A percentile compares a stretch with the other conserved stretches of the same genome.
Conservation (phyloP, 78 protist species). For the Dictyostelium firmibasis region DNA sequence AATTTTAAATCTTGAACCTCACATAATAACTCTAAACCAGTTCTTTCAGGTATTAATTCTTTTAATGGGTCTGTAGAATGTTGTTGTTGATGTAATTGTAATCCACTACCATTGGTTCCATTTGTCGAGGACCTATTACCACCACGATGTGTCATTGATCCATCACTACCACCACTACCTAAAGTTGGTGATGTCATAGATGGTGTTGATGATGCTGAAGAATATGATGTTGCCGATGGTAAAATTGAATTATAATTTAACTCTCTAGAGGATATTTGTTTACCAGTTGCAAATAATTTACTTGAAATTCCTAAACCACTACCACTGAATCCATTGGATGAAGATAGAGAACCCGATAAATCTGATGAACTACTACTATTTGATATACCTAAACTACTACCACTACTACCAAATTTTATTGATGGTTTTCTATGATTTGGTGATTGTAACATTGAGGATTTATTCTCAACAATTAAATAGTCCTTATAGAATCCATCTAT, state of each 20-base stretch:
- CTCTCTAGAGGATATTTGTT: neutral
- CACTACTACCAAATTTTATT: neutral
- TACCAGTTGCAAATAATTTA: slow-evolving; percentile 7
- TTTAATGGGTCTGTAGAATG: slow-evolving; percentile 45
- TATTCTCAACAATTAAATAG: slow-evolving; percentile 46
- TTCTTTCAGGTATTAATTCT: slow-evolving; percentile 65
- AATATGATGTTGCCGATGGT: neutral
- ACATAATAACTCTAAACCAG: slow-evolving; percentile 64
- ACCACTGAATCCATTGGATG: neutral
- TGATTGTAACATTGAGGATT: neutral
- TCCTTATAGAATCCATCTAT: slow-evolving; percentile 64
- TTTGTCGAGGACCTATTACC: neutral
- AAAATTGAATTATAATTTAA: neutral
- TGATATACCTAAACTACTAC: neutral
- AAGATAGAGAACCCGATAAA: neutral
- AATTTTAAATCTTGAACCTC: slow-evolving; percentile 66
- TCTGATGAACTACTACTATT: neutral
- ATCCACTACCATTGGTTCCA: neutral
- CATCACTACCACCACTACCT: neutral
- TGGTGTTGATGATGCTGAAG: neutral
- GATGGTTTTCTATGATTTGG: neutral
- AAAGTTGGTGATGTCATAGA: neutral
- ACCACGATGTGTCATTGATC: neutral
- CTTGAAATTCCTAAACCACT: neutral
- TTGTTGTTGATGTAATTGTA: neutral